These are phyloP conservation scores for Castanopsis chinensis DNA, from an alignment of 306 rosid genomes.

Conservation along the genomic window DNA sequence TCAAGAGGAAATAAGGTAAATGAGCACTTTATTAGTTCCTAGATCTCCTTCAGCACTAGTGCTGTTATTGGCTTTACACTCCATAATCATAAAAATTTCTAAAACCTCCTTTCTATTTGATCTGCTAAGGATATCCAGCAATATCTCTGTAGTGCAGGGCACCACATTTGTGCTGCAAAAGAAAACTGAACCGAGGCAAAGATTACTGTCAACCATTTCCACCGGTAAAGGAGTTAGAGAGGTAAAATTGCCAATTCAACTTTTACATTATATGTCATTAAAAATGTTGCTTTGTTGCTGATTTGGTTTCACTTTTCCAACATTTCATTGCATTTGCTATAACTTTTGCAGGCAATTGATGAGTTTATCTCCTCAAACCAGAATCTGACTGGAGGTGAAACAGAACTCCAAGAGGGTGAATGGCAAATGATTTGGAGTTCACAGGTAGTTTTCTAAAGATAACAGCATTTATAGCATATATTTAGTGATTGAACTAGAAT, in stretches of 20 bases:
- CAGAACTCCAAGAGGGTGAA: conserved; percentile 76
- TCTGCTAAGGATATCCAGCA: conserved; percentile 48
- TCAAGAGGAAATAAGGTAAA: conserved; percentile 96
- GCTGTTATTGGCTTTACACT: neutral
- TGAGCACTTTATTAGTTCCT: conserved; percentile 14
- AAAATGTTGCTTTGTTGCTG: neutral
- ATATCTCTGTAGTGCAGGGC: conserved; percentile 88
- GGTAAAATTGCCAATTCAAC: conserved; percentile 34
- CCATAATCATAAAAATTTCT: neutral
- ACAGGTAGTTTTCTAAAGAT: conserved; percentile 54
- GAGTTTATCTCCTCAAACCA: conserved; percentile 50
- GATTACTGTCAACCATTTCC: conserved; percentile 67
- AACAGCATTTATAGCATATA: neutral
- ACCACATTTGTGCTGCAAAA: conserved; percentile 93
- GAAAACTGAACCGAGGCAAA: conserved; percentile 80
- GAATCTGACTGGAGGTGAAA: conserved; percentile 35
- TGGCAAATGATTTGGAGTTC: conserved; percentile 97
- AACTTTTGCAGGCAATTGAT: conserved; percentile 65
- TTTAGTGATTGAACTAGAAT: neutral
- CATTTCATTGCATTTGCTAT: conserved; percentile 2
- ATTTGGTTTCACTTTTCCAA: neutral
- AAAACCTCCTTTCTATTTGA: neutral
- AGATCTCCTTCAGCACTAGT: neutral
- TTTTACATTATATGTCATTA: neutral
- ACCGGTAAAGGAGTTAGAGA: conserved; percentile 50